Conservation (phyloP, 345 rosid genomes). For the Hibiscus mutabilis region DNA sequence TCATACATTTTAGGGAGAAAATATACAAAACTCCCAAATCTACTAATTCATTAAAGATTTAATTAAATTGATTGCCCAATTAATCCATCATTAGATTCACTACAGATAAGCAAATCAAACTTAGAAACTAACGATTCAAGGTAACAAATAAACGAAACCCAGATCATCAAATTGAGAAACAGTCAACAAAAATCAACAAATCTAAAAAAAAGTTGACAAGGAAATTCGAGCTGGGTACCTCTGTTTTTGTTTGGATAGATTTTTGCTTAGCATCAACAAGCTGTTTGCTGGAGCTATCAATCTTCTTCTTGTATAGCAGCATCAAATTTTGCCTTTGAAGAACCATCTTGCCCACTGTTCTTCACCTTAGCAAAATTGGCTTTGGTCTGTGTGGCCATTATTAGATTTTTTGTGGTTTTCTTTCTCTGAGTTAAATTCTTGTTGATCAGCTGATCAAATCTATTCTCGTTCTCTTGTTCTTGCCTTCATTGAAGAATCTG, state of each 20-base stretch:
- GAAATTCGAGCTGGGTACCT: conserved; percentile 33
- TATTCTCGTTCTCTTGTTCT: neutral
- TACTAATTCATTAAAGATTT: too few species aligned
- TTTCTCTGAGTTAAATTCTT: neutral
- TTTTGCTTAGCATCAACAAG: conserved; percentile 36
- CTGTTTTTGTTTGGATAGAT: conserved; percentile 39
- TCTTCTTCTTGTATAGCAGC: conserved; percentile 43
- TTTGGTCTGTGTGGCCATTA: conserved; percentile 50
- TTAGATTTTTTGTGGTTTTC: too few species aligned
- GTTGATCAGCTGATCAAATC: neutral
- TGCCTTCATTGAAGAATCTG: conserved; percentile 7
- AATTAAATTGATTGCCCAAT: neutral
- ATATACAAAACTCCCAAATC: neutral
- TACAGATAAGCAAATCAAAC: neutral
- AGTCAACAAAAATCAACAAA: neutral
- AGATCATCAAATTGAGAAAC: neutral
- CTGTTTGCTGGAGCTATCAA: conserved; percentile 40
- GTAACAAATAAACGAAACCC: neutral
- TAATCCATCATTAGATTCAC: neutral
- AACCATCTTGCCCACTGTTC: conserved; percentile 36
- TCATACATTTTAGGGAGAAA: neutral
- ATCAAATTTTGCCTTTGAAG: conserved; percentile 34
- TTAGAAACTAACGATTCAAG: neutral
- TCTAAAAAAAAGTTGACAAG: conserved; percentile 6
- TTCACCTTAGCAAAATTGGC: conserved; percentile 37